Evolutionary conservation across 2,329 filamentous ascomycete species (phyloP), one percentile per base, ranked within the genome.

Genomic region (Juglanconis oblonga): DNA sequence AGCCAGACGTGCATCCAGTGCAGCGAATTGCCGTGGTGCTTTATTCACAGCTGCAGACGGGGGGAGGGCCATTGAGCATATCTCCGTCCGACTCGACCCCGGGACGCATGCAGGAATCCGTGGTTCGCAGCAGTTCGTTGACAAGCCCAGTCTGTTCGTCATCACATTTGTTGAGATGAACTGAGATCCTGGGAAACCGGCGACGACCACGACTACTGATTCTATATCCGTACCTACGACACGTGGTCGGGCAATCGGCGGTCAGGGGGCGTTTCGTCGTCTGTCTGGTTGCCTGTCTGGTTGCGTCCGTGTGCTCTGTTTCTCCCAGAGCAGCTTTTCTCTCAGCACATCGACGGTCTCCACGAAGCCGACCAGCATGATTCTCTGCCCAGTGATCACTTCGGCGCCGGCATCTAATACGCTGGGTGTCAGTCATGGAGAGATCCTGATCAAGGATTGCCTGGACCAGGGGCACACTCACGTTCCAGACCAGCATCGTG

Each of bases 281-380:
- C 24, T 24, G 24, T 24, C n/a, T 5, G 17, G 3, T 14, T 38
- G 55, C 31, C 45, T 40, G 4, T 33, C 31, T n/a, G 47, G 44
- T 38, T 36, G 55, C 24, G 13, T 29, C 32, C 17, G 36, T 9
- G 42, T 40, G 50, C 52, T 57, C 33, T 51, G 32, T 36, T 47
- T 42, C 44, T 60, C 50, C 61, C 61, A 62, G 5, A 14, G 32
- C 11, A 60, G 50, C 57, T 62, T 62, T n/a, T 40, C 51, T 35
- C 42, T 59, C 36, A 62, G 57, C 13, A 60, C 57, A 13, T 62
- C 61, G 32, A 62, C 47, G 9, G 61, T 62, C 50, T 62, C 61
- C 5, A 62, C 57, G 17, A 62, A 62, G 29, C 61, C 61, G 35
- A 62, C 61, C 7, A 62, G 54, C 40, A 62, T 57, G n/a, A 62